Conservation (phyloP, 345 rosid species). For the Pseudoturritis turrita region DNA sequence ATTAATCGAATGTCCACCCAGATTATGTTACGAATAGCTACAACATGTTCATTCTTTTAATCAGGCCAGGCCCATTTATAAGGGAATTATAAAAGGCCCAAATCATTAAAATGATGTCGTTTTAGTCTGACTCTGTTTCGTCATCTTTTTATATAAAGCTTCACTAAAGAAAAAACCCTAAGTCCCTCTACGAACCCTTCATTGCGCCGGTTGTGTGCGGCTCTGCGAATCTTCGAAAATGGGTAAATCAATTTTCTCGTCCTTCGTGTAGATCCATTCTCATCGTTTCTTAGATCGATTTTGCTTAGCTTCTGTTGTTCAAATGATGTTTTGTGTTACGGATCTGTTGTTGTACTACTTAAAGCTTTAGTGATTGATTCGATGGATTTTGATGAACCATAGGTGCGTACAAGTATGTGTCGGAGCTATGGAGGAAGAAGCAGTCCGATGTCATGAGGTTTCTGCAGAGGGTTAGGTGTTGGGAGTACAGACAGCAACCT, state of each 20-base stretch:
- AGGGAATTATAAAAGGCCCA: no score
- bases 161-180: slow-evolving; percentile 13
- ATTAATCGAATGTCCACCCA: no score
- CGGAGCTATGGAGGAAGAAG: slow-evolving; percentile 99
- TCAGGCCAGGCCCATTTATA: no score
- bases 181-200: not conserved
- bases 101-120: no score
- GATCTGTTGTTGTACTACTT: not conserved
- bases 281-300: not conserved
- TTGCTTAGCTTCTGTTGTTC: not conserved
- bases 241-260: slow-evolving; percentile 19
- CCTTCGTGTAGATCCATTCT: not conserved
- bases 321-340: not conserved
- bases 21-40: no score
- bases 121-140: no score
- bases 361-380: not conserved
- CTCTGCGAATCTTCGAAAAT: slow-evolving; percentile 25
- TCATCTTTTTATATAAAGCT: not conserved
- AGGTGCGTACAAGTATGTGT: slow-evolving; percentile 97
- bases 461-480: slow-evolving; percentile 94
- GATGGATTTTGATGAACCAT: slow-evolving; percentile 7
- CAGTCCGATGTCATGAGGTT: slow-evolving; percentile 99
- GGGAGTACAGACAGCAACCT: slow-evolving; percentile 98
- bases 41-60: no score
- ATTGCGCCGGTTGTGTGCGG: slow-evolving; percentile 9